Evolutionary conservation across 345 rosid species (phyloP), one percentile per base, ranked within the genome.

Genomic region (Syzygium aqueum): DNA sequence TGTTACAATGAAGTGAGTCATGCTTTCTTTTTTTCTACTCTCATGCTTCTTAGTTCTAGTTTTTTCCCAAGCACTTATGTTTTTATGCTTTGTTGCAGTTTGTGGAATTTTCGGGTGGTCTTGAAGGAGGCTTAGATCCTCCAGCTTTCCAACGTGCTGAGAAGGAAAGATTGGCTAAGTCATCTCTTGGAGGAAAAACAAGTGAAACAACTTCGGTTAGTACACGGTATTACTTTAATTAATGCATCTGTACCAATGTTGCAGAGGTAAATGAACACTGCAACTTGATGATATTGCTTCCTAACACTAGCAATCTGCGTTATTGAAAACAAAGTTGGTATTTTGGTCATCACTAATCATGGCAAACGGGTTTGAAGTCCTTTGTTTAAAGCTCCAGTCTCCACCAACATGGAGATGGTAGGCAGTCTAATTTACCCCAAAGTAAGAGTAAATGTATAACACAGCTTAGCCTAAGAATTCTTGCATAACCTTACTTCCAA

Each of bases 111-210:
- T 94, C 94, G 6, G 96, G 94, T 90, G 99, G 99, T 86, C 93
- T 96, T 88, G 95, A 91, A 82, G 99, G 98, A 84, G 99, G 99
- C 84, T 91, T 93, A 77, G 94, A 96, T 92, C 98, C 98, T 91
- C 99, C 99, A 77, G 97, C 99, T 88, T 97, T 95, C 90, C 98
- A 95, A 89, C 92, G 89, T 84, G 98, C 98, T 84, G 97, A 93
- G 86, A 91, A 89, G 93, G 95, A 94, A 92, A 92, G 96, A 90
- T 89, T 90, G 89, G 93, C 89, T 53, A 91, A 90, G 80, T 88
- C 88, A 88, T 90, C 94, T 87, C 49, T 89, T 12, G 92, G 87
- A 87, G 91, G 92, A 87, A 90, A 90, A 46, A 84, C 86, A 84
- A 61, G 91, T 77, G 93, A 91, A 17, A 63, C 86, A 87, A 85